A percentile compares a stretch with the other conserved stretches of the same genome.
phyloP scores from a whole-genome alignment of 306 rosid species.

The Gastrolobium bilobum region DNA sequence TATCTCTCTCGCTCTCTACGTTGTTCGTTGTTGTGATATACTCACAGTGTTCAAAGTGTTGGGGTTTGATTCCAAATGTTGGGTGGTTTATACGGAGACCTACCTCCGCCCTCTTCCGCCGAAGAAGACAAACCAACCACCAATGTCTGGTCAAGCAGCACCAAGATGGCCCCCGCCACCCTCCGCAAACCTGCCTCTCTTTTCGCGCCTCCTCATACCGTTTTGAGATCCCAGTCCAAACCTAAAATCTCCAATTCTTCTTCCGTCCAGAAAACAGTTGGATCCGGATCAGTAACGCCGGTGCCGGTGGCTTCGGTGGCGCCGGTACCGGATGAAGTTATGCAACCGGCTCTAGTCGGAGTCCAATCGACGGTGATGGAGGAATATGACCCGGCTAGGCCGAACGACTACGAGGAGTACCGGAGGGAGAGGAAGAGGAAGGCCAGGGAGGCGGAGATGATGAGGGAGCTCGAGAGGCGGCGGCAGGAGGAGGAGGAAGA shows the following conservation, averaged over 20 bases:
- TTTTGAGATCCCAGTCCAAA: conserved; percentile 70
- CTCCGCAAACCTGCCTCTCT: conserved; percentile 84
- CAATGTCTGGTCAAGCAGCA: conserved; percentile 90
- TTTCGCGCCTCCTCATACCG: conserved; percentile 77
- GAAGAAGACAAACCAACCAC: conserved; percentile 90
- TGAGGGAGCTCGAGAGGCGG: conserved; percentile 80
- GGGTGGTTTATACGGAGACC: conserved; percentile 97
- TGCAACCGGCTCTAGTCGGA: conserved; percentile 81
- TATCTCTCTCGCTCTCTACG: background rate
- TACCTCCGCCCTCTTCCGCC: conserved; percentile 96
- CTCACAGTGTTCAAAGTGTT: background rate
- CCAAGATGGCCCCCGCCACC: conserved; percentile 97
- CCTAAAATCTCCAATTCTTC: conserved; percentile 53
- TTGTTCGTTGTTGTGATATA: background rate
- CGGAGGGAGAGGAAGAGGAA: conserved; percentile 82
- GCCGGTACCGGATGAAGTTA: conserved; percentile 46
- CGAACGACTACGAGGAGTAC: conserved; percentile 96
- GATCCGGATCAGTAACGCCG: background rate
- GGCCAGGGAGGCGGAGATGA: conserved; percentile 83
- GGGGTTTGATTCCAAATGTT: conserved; percentile 58
- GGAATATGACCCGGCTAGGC: conserved; percentile 95
- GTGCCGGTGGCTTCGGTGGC: conserved; percentile 15
- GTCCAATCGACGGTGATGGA: conserved; percentile 85
- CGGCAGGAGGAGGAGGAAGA: conserved; percentile 62
- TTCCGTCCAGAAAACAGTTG: conserved; percentile 22